phyloP scores from a whole-genome alignment of 345 rosid genomes.

The Cardamine chenopodiifolia region DNA sequence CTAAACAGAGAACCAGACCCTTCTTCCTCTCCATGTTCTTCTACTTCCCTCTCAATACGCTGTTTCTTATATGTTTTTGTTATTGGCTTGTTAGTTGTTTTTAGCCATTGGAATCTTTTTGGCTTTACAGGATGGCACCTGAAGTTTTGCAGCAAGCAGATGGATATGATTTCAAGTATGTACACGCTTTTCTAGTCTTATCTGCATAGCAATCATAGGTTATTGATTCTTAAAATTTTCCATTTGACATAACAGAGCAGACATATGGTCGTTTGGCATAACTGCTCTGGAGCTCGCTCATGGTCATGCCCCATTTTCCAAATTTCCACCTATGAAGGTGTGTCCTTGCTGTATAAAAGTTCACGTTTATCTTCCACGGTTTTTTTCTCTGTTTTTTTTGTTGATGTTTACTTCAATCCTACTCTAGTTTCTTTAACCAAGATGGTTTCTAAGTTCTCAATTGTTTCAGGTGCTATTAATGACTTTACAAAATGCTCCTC shows the following conservation, averaged over 20 bases:
- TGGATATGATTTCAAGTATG: constrained; percentile 94
- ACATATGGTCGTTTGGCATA: constrained; percentile 90
- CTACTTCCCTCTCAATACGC: no score
- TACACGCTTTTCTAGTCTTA: constrained; percentile 1
- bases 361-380: no score
- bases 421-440: not conserved
- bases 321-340: constrained; percentile 90
- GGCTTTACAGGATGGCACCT: constrained; percentile 82
- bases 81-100: not conserved
- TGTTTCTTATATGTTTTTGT: not conserved
- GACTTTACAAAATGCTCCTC: constrained; percentile 94
- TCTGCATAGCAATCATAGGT: not conserved
- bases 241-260: constrained; percentile 54
- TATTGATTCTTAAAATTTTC: not conserved
- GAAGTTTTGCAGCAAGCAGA: constrained; percentile 93
- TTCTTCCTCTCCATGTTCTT: no score
- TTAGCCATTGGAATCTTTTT: not conserved
- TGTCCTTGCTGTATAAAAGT: no score
- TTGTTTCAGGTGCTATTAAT: constrained; percentile 71
- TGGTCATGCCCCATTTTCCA: constrained; percentile 93
- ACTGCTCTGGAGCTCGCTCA: constrained; percentile 93
- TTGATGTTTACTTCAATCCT: not conserved
- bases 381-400: no score
- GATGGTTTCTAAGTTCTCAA: constrained; percentile 13
- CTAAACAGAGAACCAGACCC: no score